Base-by-base conservation (phyloP, 208 protist species). In the Acanthamoeba castellanii region DNA sequence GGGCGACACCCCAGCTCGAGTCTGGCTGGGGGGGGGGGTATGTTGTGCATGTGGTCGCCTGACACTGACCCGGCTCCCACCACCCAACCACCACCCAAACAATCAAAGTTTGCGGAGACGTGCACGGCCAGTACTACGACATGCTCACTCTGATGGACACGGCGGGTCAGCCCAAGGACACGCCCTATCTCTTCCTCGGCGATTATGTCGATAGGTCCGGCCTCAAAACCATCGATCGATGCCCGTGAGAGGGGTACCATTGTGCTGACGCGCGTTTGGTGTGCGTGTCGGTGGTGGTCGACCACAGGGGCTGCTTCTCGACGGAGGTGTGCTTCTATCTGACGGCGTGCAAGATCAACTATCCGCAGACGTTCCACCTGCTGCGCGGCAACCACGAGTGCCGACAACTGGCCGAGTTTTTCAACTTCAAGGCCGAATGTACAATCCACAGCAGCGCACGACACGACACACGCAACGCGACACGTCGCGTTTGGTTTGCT, bases 61-160 rank as follows among this genome's bases (percentile, higher is more conserved):
- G 37, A 37, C 37, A 37, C 37, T 37, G 37, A 37, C 1, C 37
- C 37, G 37, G 37, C 37, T 37, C 37, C 37, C 37, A 37, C 37
- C 37, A 37, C 3, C 37, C 37, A 37, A 30, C 34, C 20, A 30
- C 68, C 18, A 45, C 30, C 20, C 7, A 7, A 22, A 76, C 20
- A 14, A 25, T 64, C 1, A 2, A 8, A 94, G 90, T 94, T 32
- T 94, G 90, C 42, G 99, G 99, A 27, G 99, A 99, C 96, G 97
- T 99, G n/a, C 99, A 99, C 95, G 99, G 99, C 2, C 99, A 99
- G 96, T 99, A 98, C 93, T 99, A 98, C 92, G 99, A 99, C 94
- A 91, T 99, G 34, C 42, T 99, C 32, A 99, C 98, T 90, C 95
- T 99, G 22, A 97, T 99, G 30, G 98, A 98, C 27, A 97, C 99